These are phyloP conservation scores for Sclerotinia minor DNA, from an alignment of 2,329 filamentous ascomycete species.

Conservation along the genomic window DNA sequence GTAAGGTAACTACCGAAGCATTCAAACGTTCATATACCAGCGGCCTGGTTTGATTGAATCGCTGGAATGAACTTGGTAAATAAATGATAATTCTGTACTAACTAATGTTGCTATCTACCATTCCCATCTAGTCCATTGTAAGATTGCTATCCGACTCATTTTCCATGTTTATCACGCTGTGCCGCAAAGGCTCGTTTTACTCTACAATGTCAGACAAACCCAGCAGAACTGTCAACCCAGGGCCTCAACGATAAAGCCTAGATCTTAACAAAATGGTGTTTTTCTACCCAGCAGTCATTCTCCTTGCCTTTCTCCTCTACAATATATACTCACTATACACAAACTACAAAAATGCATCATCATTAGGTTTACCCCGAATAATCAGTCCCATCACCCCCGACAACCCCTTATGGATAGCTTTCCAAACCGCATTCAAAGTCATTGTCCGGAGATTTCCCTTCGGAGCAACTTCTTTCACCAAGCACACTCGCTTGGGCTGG, in stretches of 20 bases:
- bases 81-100: too few species aligned
- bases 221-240: not conserved
- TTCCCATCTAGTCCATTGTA: too few species aligned
- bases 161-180: too few species aligned
- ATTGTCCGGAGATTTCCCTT: conserved; percentile 16
- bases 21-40: too few species aligned
- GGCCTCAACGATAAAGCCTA: not conserved
- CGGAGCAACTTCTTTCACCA: conserved; percentile 13
- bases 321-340: not conserved
- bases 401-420: conserved; percentile 22
- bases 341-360: conserved; percentile 8
- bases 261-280: not conserved
- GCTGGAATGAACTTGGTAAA: too few species aligned
- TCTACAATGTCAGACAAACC: not conserved
- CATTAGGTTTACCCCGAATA: not conserved
- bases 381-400: conserved; percentile 17
- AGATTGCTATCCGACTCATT: too few species aligned
- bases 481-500: conserved; percentile 12
- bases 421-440: conserved; percentile 1
- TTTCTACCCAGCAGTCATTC: not conserved
- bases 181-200: too few species aligned
- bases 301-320: conserved; percentile 1
- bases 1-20: too few species aligned
- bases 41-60: too few species aligned
- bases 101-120: too few species aligned